Conservation (phyloP, 345 rosid genomes). For the Boechera divaricarpa region DNA sequence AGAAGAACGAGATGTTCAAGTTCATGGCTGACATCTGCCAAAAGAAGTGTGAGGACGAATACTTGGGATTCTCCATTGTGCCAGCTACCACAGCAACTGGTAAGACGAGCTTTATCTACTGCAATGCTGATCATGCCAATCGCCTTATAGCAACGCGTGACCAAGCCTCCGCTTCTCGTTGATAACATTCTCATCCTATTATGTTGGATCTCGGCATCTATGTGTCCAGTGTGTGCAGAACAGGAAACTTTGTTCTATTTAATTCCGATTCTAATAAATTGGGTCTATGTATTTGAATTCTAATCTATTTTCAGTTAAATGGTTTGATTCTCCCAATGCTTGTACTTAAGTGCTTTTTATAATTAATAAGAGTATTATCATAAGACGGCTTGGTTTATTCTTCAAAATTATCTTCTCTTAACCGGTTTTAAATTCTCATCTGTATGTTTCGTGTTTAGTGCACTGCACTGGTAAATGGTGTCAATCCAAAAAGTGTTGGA, state of each 20-base stretch:
- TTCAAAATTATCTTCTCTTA: no score
- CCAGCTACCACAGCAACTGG: conserved; percentile 55
- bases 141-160: conserved; percentile 7
- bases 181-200: conserved; percentile 8
- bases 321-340: no score
- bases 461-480: no score
- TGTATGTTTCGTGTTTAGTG: no score
- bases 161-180: conserved; percentile 34
- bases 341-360: no score
- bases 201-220: background rate
- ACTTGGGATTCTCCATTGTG: conserved; percentile 58
- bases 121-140: conserved; percentile 50
- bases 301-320: no score
- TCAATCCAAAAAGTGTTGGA: no score
- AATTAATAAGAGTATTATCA: no score
- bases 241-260: background rate
- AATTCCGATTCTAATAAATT: background rate
- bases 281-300: no score
- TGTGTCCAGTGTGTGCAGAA: background rate
- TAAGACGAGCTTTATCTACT: conserved; percentile 53
- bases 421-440: no score
- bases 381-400: no score
- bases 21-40: conserved; percentile 63
- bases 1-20: conserved; percentile 52
- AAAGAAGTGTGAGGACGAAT: conserved; percentile 50